phyloP scores from a whole-genome alignment of 2,329 filamentous ascomycete genomes.

The Amauroascus verrucosus region DNA sequence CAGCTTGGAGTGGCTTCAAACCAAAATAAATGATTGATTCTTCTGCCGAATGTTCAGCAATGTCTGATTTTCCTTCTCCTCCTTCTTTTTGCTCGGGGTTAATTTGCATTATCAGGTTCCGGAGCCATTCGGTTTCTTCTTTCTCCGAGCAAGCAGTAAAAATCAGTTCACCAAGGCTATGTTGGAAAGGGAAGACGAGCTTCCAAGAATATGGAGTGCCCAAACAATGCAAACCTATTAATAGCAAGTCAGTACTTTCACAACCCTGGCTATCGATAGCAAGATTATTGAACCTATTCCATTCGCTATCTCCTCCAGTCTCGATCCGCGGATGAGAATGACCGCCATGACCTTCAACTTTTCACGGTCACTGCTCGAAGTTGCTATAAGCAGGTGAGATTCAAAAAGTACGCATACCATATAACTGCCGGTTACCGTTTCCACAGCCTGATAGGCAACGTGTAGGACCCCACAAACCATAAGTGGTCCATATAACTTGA shows the following conservation, averaged over 20 bases:
- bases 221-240: conserved; percentile 70
- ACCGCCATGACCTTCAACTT: conserved; percentile 66
- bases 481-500: conserved; percentile 70
- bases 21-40: conserved; percentile 8
- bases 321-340: conserved; percentile 38
- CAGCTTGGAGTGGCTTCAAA: conserved; percentile 43
- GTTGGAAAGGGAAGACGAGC: conserved; percentile 65
- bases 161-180: conserved; percentile 71
- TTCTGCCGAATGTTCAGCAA: conserved; percentile 21
- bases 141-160: conserved; percentile 72
- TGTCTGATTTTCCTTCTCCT: conserved; percentile 19
- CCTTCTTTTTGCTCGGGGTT: conserved; percentile 39
- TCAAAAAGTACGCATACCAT: conserved; percentile 79
- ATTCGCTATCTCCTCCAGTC: conserved; percentile 28
- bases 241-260: conserved; percentile 11
- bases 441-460: conserved; percentile 65
- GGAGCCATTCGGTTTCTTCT: conserved; percentile 73
- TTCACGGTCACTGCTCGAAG: conserved; percentile 51
- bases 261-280: not conserved
- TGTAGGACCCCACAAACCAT: conserved; percentile 73
- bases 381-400: conserved; percentile 66
- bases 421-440: conserved; percentile 63
- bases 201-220: conserved; percentile 88
- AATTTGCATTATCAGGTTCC: conserved; percentile 49
- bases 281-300: conserved; percentile 27